Evolutionary conservation across 176 grass and related monocot genomes (phyloP), one percentile per base, ranked within the genome.

Genomic region (Zizania latifolia): DNA sequence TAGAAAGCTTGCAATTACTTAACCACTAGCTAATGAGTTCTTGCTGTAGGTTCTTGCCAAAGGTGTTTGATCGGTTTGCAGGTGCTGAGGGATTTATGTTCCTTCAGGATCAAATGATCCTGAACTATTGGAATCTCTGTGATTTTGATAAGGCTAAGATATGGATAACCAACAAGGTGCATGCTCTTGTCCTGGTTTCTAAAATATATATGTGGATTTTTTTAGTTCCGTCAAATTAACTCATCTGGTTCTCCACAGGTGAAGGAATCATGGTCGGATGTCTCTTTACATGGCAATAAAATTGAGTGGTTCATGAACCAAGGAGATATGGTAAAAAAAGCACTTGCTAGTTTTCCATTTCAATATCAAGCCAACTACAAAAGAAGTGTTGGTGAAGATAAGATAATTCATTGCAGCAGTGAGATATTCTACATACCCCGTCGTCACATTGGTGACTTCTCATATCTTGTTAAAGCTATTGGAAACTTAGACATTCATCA

Each of bases 81-180:
- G 90, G 90, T 21, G 90, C 90, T 62, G 85, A 93, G 84, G 93
- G 93, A 82, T 97, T 93, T 89, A 4, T 97, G 58, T 97, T 89
- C 83, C 79, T 93, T 89, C 90, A 93, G 77, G 90, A 97, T 87
- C 76, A 82, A 75, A 84, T 97, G 88, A 70, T 97, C 70, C 74
- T 97, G 32, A 97, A 97, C 71, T 97, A 97, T 58, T 97, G 93
- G 93, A 97, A 91, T 39, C 80, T 97, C 21, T 63, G 91, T 38
- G 81, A 78, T 86, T 88, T 90, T 62, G 93, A 97, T 84, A 97
- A 91, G 55, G 78, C 58, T 32, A 97, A 89, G 58, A 80, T 97
- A 4, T 97, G 93, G 93, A 97, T 93, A 77, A 97, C 93, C 38
- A 86, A 97, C 54, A 86, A 97, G 90, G 93, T 86, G 63, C 56